Conservation (phyloP, 2,329 filamentous ascomycete genomes). For the Diplodia seriata region DNA sequence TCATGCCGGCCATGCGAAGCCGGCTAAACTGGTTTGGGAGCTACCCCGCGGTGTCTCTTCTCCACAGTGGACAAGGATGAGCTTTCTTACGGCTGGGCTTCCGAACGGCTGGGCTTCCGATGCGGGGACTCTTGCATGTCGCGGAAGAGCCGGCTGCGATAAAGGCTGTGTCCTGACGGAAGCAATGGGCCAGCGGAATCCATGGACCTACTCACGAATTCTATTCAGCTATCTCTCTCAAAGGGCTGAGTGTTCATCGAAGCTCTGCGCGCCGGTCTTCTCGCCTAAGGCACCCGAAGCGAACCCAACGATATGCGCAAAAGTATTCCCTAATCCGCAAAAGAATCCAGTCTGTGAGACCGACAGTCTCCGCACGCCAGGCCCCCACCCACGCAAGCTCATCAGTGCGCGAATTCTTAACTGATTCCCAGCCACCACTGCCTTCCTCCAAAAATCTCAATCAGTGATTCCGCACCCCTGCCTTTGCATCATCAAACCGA, state of each 20-base stretch:
- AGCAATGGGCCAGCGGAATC: background rate
- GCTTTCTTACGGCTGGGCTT: background rate
- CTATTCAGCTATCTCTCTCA: background rate
- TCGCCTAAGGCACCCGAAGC: no score
- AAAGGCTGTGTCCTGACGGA: background rate
- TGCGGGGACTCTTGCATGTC: slow-evolving; percentile 1
- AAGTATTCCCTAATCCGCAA: background rate
- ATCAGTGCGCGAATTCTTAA: no score
- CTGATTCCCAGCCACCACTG: no score
- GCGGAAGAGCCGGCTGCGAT: slow-evolving; percentile 17
- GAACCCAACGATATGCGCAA: background rate
- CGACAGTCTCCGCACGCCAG: background rate
- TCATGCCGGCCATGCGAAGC: background rate
- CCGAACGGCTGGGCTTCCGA: background rate
- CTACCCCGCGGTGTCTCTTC: slow-evolving; percentile 18
- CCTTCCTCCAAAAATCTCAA: background rate
- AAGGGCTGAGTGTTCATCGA: background rate
- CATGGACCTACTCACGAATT: background rate
- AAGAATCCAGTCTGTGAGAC: background rate
- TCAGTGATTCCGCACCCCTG: slow-evolving; percentile 27
- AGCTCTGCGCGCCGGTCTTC: no score
- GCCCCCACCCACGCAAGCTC: background rate
- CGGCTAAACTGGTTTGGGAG: slow-evolving; percentile 6
- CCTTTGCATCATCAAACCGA: slow-evolving; percentile 23
- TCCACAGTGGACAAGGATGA: slow-evolving; percentile 10